These are phyloP conservation scores for Arctium lappa DNA, from an alignment of 129 eudicot species.

Conservation along the genomic window DNA sequence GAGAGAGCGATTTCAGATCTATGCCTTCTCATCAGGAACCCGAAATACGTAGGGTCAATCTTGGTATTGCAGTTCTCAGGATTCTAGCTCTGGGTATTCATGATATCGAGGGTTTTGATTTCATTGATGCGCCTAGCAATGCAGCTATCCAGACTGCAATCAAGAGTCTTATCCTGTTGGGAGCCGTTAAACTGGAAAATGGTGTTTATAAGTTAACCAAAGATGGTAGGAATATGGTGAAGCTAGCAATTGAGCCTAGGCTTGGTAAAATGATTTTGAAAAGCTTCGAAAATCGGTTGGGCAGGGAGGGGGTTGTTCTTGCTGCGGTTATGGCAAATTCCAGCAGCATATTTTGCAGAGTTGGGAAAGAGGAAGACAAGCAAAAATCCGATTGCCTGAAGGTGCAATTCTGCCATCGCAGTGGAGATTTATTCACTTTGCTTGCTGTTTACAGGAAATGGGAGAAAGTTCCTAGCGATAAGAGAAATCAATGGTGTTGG, in stretches of 20 bases:
- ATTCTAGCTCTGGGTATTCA: conserved; percentile 73
- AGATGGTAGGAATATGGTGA: conserved; percentile 57
- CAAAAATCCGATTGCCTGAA: conserved; percentile 74
- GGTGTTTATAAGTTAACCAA: conserved; percentile 46
- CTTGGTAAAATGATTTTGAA: conserved; percentile 72
- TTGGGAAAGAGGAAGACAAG: conserved; percentile 69
- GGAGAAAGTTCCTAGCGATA: conserved; percentile 55
- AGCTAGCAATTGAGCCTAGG: conserved; percentile 88
- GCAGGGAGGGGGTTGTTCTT: conserved; percentile 82
- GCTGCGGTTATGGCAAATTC: conserved; percentile 97
- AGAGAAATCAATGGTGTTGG: conserved; percentile 85
- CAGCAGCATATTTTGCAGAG: conserved; percentile 88
- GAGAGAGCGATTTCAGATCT: conserved; percentile 42
- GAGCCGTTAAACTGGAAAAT: conserved; percentile 48
- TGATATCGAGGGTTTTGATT: conserved; percentile 59
- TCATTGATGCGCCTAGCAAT: conserved; percentile 72
- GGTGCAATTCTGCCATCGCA: conserved; percentile 79
- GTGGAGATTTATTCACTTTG: conserved; percentile 88
- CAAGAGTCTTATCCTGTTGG: conserved; percentile 70
- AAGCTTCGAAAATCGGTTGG: conserved; percentile 51
- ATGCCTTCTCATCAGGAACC: conserved; percentile 87
- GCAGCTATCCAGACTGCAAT: conserved; percentile 67
- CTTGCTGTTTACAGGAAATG: conserved; percentile 75
- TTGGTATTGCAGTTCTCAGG: conserved; percentile 80
- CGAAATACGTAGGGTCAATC: conserved; percentile 88